Evolutionary conservation across 768 basidiomycete species (phyloP).

Genomic region (Tricholoma flavovirens): DNA sequence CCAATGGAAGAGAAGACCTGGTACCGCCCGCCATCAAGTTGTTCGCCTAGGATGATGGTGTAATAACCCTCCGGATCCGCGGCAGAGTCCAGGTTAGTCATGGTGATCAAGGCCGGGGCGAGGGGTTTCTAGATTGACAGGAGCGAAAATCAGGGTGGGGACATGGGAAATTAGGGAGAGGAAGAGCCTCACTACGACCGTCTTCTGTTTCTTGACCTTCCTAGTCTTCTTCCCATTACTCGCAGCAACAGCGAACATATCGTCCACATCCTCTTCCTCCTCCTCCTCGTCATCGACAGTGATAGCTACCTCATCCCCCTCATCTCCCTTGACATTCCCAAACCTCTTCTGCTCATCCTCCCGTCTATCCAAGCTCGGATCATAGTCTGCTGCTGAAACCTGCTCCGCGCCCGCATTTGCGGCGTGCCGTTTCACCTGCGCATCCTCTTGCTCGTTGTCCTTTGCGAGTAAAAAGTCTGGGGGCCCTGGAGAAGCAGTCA

Average conservation of each 20-base stretch:
- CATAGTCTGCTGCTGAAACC: constrained; percentile 90
- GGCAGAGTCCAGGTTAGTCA: constrained; percentile 78
- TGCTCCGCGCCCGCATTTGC: constrained; percentile 54
- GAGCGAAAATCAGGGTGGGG: background rate
- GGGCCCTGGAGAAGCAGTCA: constrained; percentile 54
- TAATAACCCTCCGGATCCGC: constrained; percentile 97
- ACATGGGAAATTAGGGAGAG: background rate
- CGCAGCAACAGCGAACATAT: constrained; percentile 82
- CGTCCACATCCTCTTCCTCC: constrained; percentile 85
- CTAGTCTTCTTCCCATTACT: constrained; percentile 45
- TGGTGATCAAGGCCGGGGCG: constrained; percentile 59
- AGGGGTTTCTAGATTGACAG: constrained; percentile 34
- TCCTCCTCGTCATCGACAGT: constrained; percentile 46
- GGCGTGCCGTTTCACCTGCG: constrained; percentile 38
- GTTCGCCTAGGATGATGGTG: constrained; percentile 88
- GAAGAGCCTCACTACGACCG: constrained; percentile 40
- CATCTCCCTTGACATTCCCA: constrained; percentile 26
- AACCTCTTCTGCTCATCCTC: constrained; percentile 76
- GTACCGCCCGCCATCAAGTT: constrained; percentile 86
- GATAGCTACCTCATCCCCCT: background rate
- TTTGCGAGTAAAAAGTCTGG: constrained; percentile 66
- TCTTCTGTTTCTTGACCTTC: constrained; percentile 61
- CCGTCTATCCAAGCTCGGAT: constrained; percentile 67
- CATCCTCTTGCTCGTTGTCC: constrained; percentile 46
- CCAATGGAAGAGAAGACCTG: constrained; percentile 95